phyloP scores from a whole-genome alignment of 2,329 filamentous ascomycete genomes.

The Tolypocladium cylindrosporum region DNA sequence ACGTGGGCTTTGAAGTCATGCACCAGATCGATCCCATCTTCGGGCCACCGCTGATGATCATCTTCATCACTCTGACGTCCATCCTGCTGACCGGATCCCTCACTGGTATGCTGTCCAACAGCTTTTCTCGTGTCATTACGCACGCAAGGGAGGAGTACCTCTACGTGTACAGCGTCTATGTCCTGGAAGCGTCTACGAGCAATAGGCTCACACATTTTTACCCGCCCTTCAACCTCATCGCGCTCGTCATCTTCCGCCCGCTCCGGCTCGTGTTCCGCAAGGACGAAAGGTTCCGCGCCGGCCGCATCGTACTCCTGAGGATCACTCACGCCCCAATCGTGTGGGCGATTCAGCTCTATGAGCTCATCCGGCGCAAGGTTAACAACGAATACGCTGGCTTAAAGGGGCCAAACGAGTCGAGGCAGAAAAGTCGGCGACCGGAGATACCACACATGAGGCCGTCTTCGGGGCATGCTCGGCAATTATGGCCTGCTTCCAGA shows the following conservation, averaged over 20 bases:
- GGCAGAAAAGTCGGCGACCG: conserved; percentile 11
- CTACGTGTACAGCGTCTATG: conserved; percentile 61
- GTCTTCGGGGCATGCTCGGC: conserved; percentile 6
- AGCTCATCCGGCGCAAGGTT: conserved; percentile 35
- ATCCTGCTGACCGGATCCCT: conserved; percentile 71
- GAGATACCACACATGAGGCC: conserved; percentile 8
- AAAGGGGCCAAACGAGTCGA: conserved; percentile 31
- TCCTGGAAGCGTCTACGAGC: conserved; percentile 56
- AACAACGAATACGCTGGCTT: conserved; percentile 35
- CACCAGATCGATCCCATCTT: conserved; percentile 47
- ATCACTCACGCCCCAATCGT: conserved; percentile 59
- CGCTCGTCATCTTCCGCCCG: conserved; percentile 61
- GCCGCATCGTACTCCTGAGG: conserved; percentile 52
- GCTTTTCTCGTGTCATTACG: conserved; percentile 54
- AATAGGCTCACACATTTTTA: conserved; percentile 62
- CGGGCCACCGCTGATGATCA: conserved; percentile 53
- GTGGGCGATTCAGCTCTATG: conserved; percentile 57
- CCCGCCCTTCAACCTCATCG: conserved; percentile 64
- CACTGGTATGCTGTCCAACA: conserved; percentile 70
- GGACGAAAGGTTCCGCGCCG: conserved; percentile 50
- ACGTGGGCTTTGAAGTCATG: conserved; percentile 64
- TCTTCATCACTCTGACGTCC: conserved; percentile 69
- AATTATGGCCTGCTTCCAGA: conserved; percentile 4
- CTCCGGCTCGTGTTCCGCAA: conserved; percentile 58
- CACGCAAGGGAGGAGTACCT: conserved; percentile 67